A percentile compares a stretch with the other conserved stretches of the same genome.
Evolutionary conservation across 768 basidiomycete genomes (phyloP).

Genomic region (Candolleomyces aberdarensis): DNA sequence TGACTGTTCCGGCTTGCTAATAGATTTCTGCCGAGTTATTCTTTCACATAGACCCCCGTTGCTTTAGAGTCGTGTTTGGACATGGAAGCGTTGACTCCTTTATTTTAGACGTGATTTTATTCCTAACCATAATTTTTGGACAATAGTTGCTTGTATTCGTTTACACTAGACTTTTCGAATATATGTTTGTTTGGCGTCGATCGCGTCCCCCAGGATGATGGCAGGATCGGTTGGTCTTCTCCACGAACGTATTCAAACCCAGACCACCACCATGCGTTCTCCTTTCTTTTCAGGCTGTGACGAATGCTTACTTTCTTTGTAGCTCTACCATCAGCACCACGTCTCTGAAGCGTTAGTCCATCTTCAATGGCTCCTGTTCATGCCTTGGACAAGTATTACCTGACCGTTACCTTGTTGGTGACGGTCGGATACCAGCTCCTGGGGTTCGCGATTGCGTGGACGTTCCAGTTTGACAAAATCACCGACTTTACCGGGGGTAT

Average conservation of each 20-base stretch:
- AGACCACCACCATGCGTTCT: no score
- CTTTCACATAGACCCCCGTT: neutral
- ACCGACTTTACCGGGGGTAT: conserved; percentile 64
- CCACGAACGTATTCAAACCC: no score
- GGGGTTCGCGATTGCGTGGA: conserved; percentile 68
- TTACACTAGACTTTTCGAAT: no score
- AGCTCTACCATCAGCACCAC: neutral
- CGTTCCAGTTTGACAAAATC: conserved; percentile 69
- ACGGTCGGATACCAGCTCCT: conserved; percentile 56
- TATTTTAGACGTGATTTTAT: no score
- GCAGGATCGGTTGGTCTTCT: no score
- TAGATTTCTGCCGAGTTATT: neutral
- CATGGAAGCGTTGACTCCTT: no score
- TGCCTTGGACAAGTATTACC: conserved; percentile 49
- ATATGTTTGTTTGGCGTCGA: no score
- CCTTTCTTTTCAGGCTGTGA: neutral
- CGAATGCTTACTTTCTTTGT: neutral
- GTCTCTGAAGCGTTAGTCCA: neutral
- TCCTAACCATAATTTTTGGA: no score
- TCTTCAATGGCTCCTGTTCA: conserved; percentile 34
- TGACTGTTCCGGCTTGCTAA: conserved; percentile 81
- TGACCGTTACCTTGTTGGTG: conserved; percentile 46
- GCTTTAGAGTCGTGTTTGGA: no score
- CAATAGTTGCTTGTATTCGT: no score
- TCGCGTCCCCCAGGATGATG: no score